Evolutionary conservation across 2,329 filamentous ascomycete genomes (phyloP).

Genomic region (Ascochyta pisi): DNA sequence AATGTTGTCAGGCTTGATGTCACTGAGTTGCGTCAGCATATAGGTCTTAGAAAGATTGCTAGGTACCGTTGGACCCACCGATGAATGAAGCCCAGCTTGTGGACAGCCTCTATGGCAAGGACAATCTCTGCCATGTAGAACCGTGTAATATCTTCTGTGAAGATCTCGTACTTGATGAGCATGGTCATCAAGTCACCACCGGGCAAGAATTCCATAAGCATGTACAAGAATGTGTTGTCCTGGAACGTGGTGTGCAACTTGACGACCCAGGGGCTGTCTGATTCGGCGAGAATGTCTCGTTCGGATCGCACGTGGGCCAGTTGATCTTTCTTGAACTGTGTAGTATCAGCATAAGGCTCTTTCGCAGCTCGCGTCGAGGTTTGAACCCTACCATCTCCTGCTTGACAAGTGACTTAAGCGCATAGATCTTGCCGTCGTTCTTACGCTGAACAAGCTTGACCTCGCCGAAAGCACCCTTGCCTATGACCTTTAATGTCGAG

Average conservation of each 20-base stretch:
- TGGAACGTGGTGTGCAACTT: constrained; percentile 99
- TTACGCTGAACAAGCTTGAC: constrained; percentile 97
- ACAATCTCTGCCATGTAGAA: constrained; percentile 99
- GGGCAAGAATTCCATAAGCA: constrained; percentile 99
- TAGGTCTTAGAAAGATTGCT: not conserved
- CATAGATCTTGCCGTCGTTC: constrained; percentile 95
- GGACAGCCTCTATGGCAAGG: constrained; percentile 96
- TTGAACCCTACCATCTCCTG: constrained; percentile 76
- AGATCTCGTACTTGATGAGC: constrained; percentile 99
- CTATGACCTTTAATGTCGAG: constrained; percentile 95
- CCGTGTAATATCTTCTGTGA: constrained; percentile 96
- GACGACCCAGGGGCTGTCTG: constrained; percentile 99
- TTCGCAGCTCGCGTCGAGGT: not conserved
- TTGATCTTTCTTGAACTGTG: constrained; percentile 92
- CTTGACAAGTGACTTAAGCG: constrained; percentile 97
- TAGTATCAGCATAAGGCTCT: constrained; percentile 23
- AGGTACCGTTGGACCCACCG: constrained; percentile 65
- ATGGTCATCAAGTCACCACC: constrained; percentile 99
- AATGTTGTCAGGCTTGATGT: constrained; percentile 99
- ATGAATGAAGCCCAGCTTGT: constrained; percentile 97
- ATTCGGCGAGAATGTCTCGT: constrained; percentile 96
- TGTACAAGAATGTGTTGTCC: constrained; percentile 93
- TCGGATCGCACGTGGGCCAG: constrained; percentile 96
- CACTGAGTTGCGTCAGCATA: constrained; percentile 63
- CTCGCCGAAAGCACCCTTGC: constrained; percentile 98